Percentiles rank a stretch among this genome's conserved stretches.
phyloP scores from a whole-genome alignment of 306 rosid genomes.

The Lupinus albus region DNA sequence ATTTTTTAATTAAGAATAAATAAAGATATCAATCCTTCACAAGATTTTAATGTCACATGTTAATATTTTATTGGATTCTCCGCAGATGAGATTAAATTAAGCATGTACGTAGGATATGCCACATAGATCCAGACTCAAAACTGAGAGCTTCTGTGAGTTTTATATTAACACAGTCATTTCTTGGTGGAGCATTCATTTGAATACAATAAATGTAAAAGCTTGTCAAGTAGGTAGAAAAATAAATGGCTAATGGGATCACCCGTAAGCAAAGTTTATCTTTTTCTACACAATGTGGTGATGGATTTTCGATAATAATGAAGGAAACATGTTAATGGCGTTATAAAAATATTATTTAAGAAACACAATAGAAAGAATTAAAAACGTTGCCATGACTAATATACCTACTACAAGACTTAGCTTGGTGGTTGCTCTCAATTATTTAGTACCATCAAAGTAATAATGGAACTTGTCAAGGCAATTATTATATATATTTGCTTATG shows the following conservation, averaged over 20 bases:
- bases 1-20: too few relatives aligned
- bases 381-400: neutral
- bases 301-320: neutral
- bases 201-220: neutral
- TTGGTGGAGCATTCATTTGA: neutral
- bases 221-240: neutral
- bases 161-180: neutral
- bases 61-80: too few relatives aligned
- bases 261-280: slow-evolving; percentile 18
- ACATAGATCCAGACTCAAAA: neutral
- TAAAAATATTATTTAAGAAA: too few relatives aligned
- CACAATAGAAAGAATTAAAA: too few relatives aligned
- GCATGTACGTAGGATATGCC: slow-evolving; percentile 38
- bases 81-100: slow-evolving; percentile 32
- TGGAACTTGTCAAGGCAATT: slow-evolving; percentile 6
- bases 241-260: neutral
- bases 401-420: neutral
- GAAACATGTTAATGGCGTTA: too few relatives aligned
- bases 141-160: neutral
- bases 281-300: too few relatives aligned
- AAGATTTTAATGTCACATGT: too few relatives aligned
- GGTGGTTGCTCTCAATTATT: neutral
- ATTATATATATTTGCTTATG: neutral
- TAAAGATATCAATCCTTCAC: too few relatives aligned
- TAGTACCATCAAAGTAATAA: neutral